These are phyloP conservation scores for Carex pumila DNA, from an alignment of 176 grass and related monocot species.

Conservation along the genomic window DNA sequence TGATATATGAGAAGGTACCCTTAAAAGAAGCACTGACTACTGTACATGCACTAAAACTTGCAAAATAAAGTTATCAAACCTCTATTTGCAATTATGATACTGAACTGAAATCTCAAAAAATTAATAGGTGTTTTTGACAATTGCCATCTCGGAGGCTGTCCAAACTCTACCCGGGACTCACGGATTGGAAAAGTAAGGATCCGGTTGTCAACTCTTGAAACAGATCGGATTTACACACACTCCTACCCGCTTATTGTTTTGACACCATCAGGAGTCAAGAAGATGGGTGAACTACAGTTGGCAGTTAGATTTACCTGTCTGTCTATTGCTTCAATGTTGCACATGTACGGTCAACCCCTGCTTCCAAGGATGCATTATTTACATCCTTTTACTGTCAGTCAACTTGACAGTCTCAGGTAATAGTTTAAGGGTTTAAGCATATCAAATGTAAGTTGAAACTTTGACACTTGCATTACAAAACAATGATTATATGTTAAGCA, in stretches of 20 bases:
- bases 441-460: too few relatives aligned
- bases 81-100: neutral
- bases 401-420: constrained; percentile 59
- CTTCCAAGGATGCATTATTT: constrained; percentile 88
- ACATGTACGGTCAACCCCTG: constrained; percentile 76
- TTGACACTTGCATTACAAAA: neutral
- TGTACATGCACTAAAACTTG: too few relatives aligned
- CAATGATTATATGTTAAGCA: neutral
- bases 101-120: neutral
- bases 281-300: constrained; percentile 89
- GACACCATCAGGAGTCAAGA: constrained; percentile 69
- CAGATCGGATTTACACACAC: constrained; percentile 75
- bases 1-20: neutral
- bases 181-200: constrained; percentile 84
- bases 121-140: constrained; percentile 67
- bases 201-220: constrained; percentile 77
- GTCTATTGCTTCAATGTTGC: constrained; percentile 69
- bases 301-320: constrained; percentile 78
- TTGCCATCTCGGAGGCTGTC: constrained; percentile 47
- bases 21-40: neutral
- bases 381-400: constrained; percentile 66
- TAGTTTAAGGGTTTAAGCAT: neutral
- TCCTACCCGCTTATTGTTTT: constrained; percentile 71
- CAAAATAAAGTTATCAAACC: too few relatives aligned
- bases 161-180: constrained; percentile 24